A percentile compares a stretch with the other conserved stretches of the same genome.
phyloP scores from a whole-genome alignment of 2,329 filamentous ascomycete genomes.

The Ilyonectria mors-panacis region DNA sequence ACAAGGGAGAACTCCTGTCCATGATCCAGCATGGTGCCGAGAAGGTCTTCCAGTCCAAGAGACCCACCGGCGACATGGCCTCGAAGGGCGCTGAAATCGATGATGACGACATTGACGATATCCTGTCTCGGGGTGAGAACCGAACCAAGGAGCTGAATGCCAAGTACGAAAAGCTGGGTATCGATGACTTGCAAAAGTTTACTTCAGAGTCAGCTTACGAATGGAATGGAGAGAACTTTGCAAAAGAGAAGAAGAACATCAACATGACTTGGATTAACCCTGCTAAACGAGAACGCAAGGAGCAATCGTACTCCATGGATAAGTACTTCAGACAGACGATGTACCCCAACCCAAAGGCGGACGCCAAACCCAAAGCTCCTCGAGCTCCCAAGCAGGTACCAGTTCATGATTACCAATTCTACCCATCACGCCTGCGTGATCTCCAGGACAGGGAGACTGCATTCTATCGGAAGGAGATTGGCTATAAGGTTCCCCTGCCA shows the following conservation, averaged over 20 bases:
- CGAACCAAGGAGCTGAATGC: constrained; percentile 91
- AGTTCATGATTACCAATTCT: constrained; percentile 98
- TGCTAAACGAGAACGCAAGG: constrained; percentile 97
- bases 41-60: constrained; percentile 86
- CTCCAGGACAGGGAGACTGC: constrained; percentile 97
- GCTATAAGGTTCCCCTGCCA: constrained; percentile 91
- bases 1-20: constrained; percentile 94
- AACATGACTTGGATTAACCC: constrained; percentile 98
- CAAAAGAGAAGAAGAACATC: constrained; percentile 91
- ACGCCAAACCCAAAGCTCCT: constrained; percentile 95
- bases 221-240: constrained; percentile 98
- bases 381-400: constrained; percentile 92
- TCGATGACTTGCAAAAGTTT: constrained; percentile 98
- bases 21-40: constrained; percentile 99
- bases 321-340: constrained; percentile 97
- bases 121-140: constrained; percentile 88
- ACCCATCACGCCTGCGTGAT: constrained; percentile 85
- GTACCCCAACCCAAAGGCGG: constrained; percentile 83
- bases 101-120: constrained; percentile 92
- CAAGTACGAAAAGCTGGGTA: constrained; percentile 95
- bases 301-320: constrained; percentile 98
- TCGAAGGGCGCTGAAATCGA: constrained; percentile 75
- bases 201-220: constrained; percentile 98
- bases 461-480: constrained; percentile 95
- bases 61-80: constrained; percentile 72